These are phyloP conservation scores for Aurifilum marmelostoma DNA, from an alignment of 2,329 filamentous ascomycete genomes.

Conservation along the genomic window DNA sequence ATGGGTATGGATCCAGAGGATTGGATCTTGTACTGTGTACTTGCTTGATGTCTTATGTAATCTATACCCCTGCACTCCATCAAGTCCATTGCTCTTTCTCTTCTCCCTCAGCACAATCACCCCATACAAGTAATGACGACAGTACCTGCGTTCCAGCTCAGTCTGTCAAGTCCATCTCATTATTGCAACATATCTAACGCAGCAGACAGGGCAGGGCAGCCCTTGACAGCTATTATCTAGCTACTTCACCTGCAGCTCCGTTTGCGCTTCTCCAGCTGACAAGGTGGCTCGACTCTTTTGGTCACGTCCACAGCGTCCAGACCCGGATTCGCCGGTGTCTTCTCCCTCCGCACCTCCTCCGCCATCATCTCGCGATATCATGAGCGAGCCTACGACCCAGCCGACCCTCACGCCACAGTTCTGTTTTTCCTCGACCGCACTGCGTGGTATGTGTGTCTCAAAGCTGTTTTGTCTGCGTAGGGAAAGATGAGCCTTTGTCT, in stretches of 20 bases:
- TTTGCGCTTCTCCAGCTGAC: constrained; percentile 25
- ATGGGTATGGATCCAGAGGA: too few relatives aligned
- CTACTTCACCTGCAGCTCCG: not conserved
- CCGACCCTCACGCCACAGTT: constrained; percentile 72
- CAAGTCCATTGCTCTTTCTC: not conserved
- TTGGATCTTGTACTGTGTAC: too few relatives aligned
- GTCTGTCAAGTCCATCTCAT: not conserved
- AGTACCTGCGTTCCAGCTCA: not conserved
- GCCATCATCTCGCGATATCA: constrained; percentile 39
- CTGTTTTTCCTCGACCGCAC: constrained; percentile 71
- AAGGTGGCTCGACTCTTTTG: constrained; percentile 56
- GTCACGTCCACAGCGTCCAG: constrained; percentile 41
- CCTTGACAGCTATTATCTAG: not conserved
- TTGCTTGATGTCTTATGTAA: not conserved
- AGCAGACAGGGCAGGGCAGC: not conserved
- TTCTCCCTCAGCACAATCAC: not conserved
- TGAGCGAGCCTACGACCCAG: constrained; percentile 49
- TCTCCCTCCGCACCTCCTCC: constrained; percentile 45
- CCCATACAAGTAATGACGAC: not conserved
- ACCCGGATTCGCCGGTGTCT: constrained; percentile 30
- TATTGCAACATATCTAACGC: not conserved
- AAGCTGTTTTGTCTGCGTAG: not conserved
- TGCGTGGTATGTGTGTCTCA: constrained; percentile 61
- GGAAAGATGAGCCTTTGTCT: not conserved
- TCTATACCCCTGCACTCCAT: not conserved